A percentile compares a stretch with the other conserved stretches of the same genome.
These are phyloP conservation scores for Cardamine chenopodiifolia DNA, from an alignment of 345 rosid species.

Conservation along the genomic window DNA sequence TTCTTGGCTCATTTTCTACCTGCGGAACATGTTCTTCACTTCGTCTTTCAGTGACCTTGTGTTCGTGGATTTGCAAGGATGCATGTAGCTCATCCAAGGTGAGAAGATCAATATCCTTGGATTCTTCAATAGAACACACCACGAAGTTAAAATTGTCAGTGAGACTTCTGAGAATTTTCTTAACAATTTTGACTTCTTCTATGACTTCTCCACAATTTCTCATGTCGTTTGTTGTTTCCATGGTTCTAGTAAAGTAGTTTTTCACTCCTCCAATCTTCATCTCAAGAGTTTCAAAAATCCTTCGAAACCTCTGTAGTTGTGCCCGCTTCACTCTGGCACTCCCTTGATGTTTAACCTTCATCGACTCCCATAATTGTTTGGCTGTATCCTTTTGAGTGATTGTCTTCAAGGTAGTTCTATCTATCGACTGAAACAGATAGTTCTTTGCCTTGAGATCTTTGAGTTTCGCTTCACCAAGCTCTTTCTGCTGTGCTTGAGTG, in stretches of 20 bases:
- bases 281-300: too few relatives aligned
- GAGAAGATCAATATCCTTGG: neutral
- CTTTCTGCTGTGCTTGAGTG: neutral
- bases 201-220: too few relatives aligned
- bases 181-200: neutral
- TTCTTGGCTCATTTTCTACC: neutral
- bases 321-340: neutral
- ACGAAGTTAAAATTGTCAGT: neutral
- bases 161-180: neutral
- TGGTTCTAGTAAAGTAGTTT: too few relatives aligned
- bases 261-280: too few relatives aligned
- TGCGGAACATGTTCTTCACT: neutral
- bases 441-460: neutral
- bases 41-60: neutral
- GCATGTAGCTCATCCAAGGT: neutral
- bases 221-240: too few relatives aligned
- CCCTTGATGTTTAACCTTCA: neutral
- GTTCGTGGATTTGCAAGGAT: neutral
- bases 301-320: too few relatives aligned
- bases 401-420: neutral
- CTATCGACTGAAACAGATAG: neutral
- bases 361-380: fast-evolving
- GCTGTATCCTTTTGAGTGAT: neutral
- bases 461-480: neutral
- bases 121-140: neutral